A percentile compares a stretch with the other conserved stretches of the same genome.
These are phyloP conservation scores for Auricularia cornea DNA, from an alignment of 768 basidiomycete genomes.

Conservation along the genomic window DNA sequence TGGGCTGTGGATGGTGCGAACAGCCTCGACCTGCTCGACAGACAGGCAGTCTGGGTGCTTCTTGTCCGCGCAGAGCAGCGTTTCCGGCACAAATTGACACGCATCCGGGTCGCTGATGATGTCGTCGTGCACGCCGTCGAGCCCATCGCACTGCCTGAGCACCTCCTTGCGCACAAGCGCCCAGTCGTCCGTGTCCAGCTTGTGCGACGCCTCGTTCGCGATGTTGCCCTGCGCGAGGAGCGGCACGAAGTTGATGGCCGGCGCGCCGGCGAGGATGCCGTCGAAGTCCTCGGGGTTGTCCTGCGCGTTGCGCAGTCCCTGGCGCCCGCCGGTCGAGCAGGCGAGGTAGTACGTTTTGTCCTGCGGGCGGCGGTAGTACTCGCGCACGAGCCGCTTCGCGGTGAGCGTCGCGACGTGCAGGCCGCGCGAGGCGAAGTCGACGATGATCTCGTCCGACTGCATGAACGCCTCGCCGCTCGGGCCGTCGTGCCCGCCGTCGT, in stretches of 20 bases:
- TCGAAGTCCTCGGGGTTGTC: slow-evolving; percentile 27
- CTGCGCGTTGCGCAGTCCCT: slow-evolving; percentile 19
- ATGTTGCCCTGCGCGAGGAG: too few species aligned
- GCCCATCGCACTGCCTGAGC: slow-evolving; percentile 22
- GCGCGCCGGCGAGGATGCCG: slow-evolving; percentile 25
- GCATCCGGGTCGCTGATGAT: slow-evolving; percentile 21
- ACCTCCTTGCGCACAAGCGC: slow-evolving; percentile 22
- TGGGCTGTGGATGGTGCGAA: slow-evolving; percentile 18
- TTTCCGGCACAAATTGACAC: slow-evolving; percentile 23
- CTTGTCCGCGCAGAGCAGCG: slow-evolving; percentile 15
- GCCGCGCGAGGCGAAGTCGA: slow-evolving; percentile 22
- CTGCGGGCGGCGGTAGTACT: slow-evolving; percentile 16
- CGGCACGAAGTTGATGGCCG: slow-evolving; percentile 16
- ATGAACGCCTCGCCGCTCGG: slow-evolving; percentile 10
- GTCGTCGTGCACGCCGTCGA: slow-evolving; percentile 24
- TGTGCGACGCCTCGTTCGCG: too few species aligned
- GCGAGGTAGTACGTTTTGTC: slow-evolving; percentile 22
- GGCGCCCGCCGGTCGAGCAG: slow-evolving; percentile 27
- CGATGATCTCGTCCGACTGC: slow-evolving; percentile 17
- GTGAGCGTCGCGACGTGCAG: slow-evolving; percentile 18
- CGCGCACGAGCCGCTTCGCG: slow-evolving; percentile 19
- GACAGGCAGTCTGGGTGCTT: slow-evolving; percentile 16
- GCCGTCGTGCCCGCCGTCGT: slow-evolving; percentile 21
- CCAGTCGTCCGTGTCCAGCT: slow-evolving; percentile 1
- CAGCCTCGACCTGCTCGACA: slow-evolving; percentile 18